These are phyloP conservation scores for Noccaea caerulescens DNA, from an alignment of 345 rosid species.

Conservation along the genomic window DNA sequence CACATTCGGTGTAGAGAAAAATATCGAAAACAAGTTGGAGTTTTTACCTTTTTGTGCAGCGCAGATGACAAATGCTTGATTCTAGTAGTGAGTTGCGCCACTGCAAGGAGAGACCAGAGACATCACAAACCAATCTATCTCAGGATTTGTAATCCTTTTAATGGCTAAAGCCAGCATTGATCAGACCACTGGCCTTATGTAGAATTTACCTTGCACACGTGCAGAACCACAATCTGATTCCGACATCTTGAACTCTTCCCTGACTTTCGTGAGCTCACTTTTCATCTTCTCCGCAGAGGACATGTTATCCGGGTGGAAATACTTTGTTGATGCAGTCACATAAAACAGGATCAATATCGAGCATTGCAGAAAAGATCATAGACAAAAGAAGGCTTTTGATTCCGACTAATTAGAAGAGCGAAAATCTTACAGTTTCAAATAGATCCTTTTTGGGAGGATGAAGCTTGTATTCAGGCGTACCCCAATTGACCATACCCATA, in stretches of 20 bases:
- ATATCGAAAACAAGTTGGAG: not conserved
- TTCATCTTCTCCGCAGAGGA: constrained; percentile 84
- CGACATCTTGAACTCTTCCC: constrained; percentile 90
- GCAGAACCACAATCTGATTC: constrained; percentile 96
- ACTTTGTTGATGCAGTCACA: constrained; percentile 48
- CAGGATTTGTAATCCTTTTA: not conserved
- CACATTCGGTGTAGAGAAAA: not conserved
- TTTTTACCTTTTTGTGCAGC: constrained; percentile 79
- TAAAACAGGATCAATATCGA: constrained; percentile 32
- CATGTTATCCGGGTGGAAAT: constrained; percentile 92
- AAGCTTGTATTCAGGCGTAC: constrained; percentile 53
- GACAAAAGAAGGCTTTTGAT: constrained; percentile 13
- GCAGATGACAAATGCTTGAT: constrained; percentile 80
- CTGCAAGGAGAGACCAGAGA: constrained; percentile 54
- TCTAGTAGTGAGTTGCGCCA: constrained; percentile 88
- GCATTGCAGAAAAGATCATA: constrained; percentile 2
- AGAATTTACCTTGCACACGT: constrained; percentile 78
- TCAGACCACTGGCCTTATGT: constrained; percentile 1
- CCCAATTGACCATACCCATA: constrained; percentile 33
- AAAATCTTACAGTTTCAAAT: constrained; percentile 67
- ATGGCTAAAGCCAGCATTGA: constrained; percentile 6
- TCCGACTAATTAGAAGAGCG: not conserved
- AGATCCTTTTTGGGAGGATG: constrained; percentile 73
- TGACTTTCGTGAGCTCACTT: constrained; percentile 73
- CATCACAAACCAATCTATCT: constrained; percentile 20